phyloP scores from a whole-genome alignment of 2,329 filamentous ascomycete species.

The Pseudogymnoascus verrucosus region DNA sequence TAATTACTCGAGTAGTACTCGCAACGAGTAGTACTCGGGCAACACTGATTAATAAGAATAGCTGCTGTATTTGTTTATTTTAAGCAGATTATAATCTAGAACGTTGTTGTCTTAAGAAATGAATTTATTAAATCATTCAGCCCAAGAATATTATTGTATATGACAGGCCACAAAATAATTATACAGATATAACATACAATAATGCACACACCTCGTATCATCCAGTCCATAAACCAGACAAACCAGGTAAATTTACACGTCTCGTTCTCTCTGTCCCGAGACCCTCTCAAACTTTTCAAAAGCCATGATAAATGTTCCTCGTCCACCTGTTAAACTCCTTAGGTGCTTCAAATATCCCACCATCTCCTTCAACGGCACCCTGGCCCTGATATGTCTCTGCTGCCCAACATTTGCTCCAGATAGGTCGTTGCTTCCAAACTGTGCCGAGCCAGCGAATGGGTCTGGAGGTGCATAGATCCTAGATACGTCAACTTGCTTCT shows the following conservation, averaged over 20 bases:
- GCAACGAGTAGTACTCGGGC: no score
- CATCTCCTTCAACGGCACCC: slow-evolving; percentile 94
- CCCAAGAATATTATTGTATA: not conserved
- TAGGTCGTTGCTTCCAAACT: not conserved
- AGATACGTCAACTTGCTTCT: slow-evolving; percentile 52
- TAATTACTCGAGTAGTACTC: no score
- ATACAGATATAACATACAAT: not conserved
- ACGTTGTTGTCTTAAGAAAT: not conserved
- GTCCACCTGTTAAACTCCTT: slow-evolving; percentile 77
- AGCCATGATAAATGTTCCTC: slow-evolving; percentile 69
- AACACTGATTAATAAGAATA: no score
- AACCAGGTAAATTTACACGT: not conserved
- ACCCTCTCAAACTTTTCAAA: slow-evolving; percentile 66
- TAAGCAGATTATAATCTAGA: not conserved
- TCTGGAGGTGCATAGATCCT: slow-evolving; percentile 84
- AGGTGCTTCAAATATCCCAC: slow-evolving; percentile 87
- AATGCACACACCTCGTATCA: not conserved
- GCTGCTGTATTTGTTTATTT: not conserved
- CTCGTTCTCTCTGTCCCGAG: slow-evolving; percentile 42
- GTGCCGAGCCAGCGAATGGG: slow-evolving; percentile 49
- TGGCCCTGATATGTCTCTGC: slow-evolving; percentile 64
- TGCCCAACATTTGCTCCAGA: slow-evolving; percentile 23
- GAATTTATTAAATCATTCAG: not conserved
- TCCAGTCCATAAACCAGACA: no score
- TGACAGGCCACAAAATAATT: not conserved